Evolutionary conservation across 495 filamentous ascomycete species (phyloP).

Genomic region (Aspergillus diversus): DNA sequence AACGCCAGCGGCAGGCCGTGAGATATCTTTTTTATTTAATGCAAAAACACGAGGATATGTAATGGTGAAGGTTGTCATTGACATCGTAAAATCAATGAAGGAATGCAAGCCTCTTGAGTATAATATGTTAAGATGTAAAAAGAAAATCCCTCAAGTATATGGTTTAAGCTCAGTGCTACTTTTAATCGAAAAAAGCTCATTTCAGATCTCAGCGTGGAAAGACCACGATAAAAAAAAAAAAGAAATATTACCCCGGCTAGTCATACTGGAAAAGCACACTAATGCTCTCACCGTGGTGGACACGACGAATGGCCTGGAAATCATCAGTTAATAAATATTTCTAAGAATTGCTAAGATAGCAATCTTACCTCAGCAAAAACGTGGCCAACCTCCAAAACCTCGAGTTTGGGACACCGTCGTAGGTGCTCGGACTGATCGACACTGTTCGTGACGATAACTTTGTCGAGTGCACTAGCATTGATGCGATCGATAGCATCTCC

Average conservation of each 20-base stretch:
- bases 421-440: conserved; percentile 86
- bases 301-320: conserved; percentile 83
- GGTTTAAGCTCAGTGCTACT: conserved; percentile 22
- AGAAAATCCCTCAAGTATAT: conserved; percentile 21
- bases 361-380: conserved; percentile 84
- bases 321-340: conserved; percentile 26
- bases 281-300: conserved; percentile 98
- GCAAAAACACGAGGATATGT: conserved; percentile 1
- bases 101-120: conserved; percentile 23
- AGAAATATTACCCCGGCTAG: conserved; percentile 32
- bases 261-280: conserved; percentile 95
- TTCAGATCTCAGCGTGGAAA: conserved; percentile 19
- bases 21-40: background rate
- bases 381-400: conserved; percentile 87
- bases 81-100: conserved; percentile 21
- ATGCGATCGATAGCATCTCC: conserved; percentile 94
- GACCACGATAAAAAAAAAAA: conserved; percentile 12
- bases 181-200: conserved; percentile 16
- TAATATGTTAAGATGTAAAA: conserved; percentile 14
- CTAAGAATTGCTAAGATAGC: conserved; percentile 5
- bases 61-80: conserved; percentile 15
- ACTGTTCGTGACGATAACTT: conserved; percentile 91
- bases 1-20: background rate
- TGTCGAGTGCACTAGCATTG: conserved; percentile 86
- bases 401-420: conserved; percentile 77